Percentiles rank a stretch among this genome's conserved stretches.
These are phyloP conservation scores for Avicennia marina DNA, from an alignment of 257 asterid genomes.

Conservation along the genomic window DNA sequence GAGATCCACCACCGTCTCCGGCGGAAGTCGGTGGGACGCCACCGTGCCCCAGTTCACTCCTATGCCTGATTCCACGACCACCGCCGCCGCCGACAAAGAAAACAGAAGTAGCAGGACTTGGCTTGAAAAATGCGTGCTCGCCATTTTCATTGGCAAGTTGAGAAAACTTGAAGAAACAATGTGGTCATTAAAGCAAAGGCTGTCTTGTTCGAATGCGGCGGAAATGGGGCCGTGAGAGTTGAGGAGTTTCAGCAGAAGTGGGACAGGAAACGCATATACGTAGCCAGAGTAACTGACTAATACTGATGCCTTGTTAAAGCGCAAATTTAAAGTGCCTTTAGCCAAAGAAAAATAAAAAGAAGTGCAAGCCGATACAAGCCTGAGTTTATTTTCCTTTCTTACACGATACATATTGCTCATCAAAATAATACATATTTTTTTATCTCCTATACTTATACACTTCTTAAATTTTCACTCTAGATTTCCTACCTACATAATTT, in stretches of 20 bases:
- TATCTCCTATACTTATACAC: too few relatives aligned
- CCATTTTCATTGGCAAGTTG: constrained; percentile 24
- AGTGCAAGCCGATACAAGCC: too few relatives aligned
- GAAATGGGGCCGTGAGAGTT: neutral
- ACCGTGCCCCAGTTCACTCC: constrained; percentile 95
- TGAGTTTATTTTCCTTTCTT: too few relatives aligned
- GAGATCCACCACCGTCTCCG: constrained; percentile 78
- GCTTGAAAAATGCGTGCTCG: constrained; percentile 2
- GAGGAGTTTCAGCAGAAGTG: neutral
- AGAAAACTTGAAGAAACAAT: neutral
- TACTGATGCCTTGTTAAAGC: neutral
- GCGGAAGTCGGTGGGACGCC: constrained; percentile 61
- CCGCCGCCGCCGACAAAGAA: constrained; percentile 9
- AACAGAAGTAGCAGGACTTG: constrained; percentile 6
- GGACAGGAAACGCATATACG: neutral
- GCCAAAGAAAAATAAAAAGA: neutral
- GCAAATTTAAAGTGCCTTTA: constrained; percentile 16
- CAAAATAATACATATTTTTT: too few relatives aligned
- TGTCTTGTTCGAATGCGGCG: constrained; percentile 11
- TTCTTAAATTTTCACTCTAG: too few relatives aligned
- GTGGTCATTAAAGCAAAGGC: constrained; percentile 16
- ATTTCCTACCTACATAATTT: too few relatives aligned
- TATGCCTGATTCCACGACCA: constrained; percentile 60
- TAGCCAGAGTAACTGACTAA: constrained; percentile 1
- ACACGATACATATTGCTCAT: too few relatives aligned